phyloP scores from a whole-genome alignment of 225 moss, liverwort and hornwort species.

The Thuidium tamariscinum region DNA sequence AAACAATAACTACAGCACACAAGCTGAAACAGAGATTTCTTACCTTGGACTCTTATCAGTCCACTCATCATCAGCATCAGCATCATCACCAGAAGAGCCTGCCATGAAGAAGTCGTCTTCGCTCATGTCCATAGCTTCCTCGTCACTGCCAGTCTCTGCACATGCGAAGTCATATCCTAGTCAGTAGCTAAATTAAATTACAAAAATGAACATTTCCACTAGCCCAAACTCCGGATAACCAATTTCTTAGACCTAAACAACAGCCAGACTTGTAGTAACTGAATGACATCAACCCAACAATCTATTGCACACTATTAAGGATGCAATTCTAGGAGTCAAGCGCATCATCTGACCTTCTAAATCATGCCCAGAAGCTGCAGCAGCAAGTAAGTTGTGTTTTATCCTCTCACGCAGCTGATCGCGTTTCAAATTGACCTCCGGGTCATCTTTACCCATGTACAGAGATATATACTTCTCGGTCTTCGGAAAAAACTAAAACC shows the following conservation, averaged over 20 bases:
- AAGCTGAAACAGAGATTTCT: background rate
- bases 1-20: background rate
- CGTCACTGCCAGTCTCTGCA: slow-evolving; percentile 98
- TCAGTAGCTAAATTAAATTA: background rate
- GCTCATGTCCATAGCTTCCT: slow-evolving; percentile 91
- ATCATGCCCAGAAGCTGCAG: slow-evolving; percentile 86
- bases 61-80: slow-evolving; percentile 97
- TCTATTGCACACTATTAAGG: background rate
- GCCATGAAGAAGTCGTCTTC: slow-evolving; percentile 98
- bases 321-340: background rate
- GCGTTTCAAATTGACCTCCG: slow-evolving; percentile 48
- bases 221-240: background rate
- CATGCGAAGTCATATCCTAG: background rate
- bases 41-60: slow-evolving; percentile 92
- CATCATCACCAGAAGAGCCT: slow-evolving; percentile 96
- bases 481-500: slow-evolving; percentile 87
- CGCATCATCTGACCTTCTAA: slow-evolving; percentile 52
- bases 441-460: slow-evolving; percentile 76
- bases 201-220: background rate
- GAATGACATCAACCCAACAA: background rate
- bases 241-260: background rate
- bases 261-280: background rate
- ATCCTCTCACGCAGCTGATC: slow-evolving; percentile 70
- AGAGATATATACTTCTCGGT: slow-evolving; percentile 96
- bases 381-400: slow-evolving; percentile 79